Evolutionary conservation across 1,284 basidiomycete genomes (phyloP), one percentile per base, ranked within the genome.

Genomic region (Lentinus polychrous): DNA sequence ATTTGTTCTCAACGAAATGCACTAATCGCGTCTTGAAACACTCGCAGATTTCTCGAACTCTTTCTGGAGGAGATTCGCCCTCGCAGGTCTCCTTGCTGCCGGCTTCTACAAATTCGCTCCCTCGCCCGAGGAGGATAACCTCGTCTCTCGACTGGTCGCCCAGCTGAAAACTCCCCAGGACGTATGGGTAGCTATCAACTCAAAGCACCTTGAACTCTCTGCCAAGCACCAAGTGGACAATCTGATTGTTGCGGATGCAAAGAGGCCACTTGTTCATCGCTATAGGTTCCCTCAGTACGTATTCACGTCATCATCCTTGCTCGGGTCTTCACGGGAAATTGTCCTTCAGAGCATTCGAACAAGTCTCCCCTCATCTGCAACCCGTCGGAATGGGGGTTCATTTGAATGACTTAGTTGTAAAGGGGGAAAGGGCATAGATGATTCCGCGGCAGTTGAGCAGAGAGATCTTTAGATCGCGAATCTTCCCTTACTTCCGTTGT

Each of bases 261-360:
- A 72, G 58, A 68, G 63, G 42, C 75, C 83, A 1, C 63, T 61
- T 2, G 70, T 83, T 20, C 76, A 81, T 60, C 74, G 83, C 38
- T 79, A 75, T 61, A 73, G 80, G 55, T 83, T 78, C 61, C 80
- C 83, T 49, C 79, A 84, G 86, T 89, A 57, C 67, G 84, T 75
- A 37, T 34, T 10, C 11, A 12, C 14, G 34, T 43, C 33, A 47
- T 43, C 11, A 32, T 27, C 17, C 17, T 22, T 43, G 32, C 43
- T n/a, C 14, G 45, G 8, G 45, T 41, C 8, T 8, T 40, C 10
- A 37, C 18, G 35, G 35, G 22, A 34, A 23, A 3, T 39, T 24
- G 22, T 40, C 23, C 40, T 15, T 24, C 53, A 79, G 79, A 55
- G 58, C 63, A 8, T 63, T 79, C 31, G 73, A 75, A 33, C 71